Evolutionary conservation across 2,329 filamentous ascomycete genomes (phyloP).

Genomic region (Alternaria postmessia): DNA sequence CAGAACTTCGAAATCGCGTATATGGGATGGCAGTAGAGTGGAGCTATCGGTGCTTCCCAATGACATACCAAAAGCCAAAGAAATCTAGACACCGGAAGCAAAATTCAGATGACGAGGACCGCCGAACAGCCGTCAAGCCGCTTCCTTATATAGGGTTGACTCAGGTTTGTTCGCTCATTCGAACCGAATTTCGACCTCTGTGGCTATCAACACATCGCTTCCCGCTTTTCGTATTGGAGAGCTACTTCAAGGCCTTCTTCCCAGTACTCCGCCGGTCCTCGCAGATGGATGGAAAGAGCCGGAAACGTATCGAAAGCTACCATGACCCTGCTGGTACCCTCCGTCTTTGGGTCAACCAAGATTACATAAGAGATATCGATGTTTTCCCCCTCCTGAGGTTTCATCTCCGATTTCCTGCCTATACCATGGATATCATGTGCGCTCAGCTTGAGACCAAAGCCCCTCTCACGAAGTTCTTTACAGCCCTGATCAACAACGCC

Average conservation of each 20-base stretch:
- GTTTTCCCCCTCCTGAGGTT: slow-evolving; percentile 29
- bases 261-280: slow-evolving; percentile 6
- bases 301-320: slow-evolving; percentile 11
- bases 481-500: background rate
- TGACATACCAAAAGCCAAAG: slow-evolving; percentile 12
- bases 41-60: slow-evolving; percentile 24
- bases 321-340: slow-evolving; percentile 17
- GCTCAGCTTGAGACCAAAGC: too few species aligned
- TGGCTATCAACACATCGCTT: slow-evolving; percentile 36
- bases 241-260: slow-evolving; percentile 35
- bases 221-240: slow-evolving; percentile 21
- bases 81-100: background rate
- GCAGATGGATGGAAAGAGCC: background rate
- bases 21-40: slow-evolving; percentile 28
- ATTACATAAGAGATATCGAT: slow-evolving; percentile 15
- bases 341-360: slow-evolving; percentile 20
- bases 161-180: slow-evolving; percentile 31
- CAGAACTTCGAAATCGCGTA: slow-evolving; percentile 39
- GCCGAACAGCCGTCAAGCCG: background rate
- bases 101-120: background rate
- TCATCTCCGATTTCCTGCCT: slow-evolving; percentile 25
- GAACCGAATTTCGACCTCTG: slow-evolving; percentile 36
- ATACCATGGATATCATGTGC: slow-evolving; percentile 10
- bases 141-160: slow-evolving; percentile 33
- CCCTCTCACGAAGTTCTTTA: background rate